Percentiles rank a stretch among this genome's conserved stretches.
Evolutionary conservation across 2,329 filamentous ascomycete species (phyloP).

Genomic region (Berkeleyomyces rouxiae): DNA sequence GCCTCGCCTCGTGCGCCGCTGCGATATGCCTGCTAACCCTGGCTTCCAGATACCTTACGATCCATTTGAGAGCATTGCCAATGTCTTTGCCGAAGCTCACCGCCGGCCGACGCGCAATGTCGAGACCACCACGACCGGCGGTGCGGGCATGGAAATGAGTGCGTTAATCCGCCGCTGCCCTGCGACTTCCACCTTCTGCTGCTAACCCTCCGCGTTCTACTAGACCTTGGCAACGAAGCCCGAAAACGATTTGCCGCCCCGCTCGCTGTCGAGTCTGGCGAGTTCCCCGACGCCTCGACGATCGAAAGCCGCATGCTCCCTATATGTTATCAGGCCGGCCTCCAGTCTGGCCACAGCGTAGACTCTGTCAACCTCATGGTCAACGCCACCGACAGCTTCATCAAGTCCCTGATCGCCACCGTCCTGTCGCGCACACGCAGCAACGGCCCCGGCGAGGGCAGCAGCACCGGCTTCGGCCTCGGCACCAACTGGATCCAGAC

Average conservation of each 20-base stretch:
- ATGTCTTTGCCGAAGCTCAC: conserved; percentile 34
- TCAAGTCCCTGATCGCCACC: conserved; percentile 47
- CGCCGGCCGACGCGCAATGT: conserved; percentile 31
- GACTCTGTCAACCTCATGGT: conserved; percentile 49
- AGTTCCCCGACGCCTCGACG: conserved; percentile 48
- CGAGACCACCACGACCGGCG: conserved; percentile 49
- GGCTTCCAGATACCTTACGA: conserved; percentile 25
- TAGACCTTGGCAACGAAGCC: conserved; percentile 51
- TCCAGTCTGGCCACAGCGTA: conserved; percentile 38
- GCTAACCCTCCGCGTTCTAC: neutral
- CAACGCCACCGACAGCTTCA: conserved; percentile 47
- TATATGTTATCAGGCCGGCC: conserved; percentile 49
- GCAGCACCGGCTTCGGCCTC: conserved; percentile 44
- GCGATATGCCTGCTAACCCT: conserved; percentile 10
- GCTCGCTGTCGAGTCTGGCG: conserved; percentile 49
- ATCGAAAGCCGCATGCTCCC: conserved; percentile 51
- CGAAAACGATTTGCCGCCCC: conserved; percentile 48
- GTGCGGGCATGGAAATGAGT: conserved; percentile 62
- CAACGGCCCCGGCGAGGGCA: conserved; percentile 47
- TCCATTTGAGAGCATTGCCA: conserved; percentile 35
- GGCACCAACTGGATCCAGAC: conserved; percentile 62
- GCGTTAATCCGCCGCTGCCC: conserved; percentile 20
- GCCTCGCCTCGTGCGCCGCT: neutral
- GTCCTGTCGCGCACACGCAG: conserved; percentile 48
- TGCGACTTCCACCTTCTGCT: neutral